Evolutionary conservation across 352 stramenopile genomes (phyloP).

Genomic region (Peronospora farinosa): DNA sequence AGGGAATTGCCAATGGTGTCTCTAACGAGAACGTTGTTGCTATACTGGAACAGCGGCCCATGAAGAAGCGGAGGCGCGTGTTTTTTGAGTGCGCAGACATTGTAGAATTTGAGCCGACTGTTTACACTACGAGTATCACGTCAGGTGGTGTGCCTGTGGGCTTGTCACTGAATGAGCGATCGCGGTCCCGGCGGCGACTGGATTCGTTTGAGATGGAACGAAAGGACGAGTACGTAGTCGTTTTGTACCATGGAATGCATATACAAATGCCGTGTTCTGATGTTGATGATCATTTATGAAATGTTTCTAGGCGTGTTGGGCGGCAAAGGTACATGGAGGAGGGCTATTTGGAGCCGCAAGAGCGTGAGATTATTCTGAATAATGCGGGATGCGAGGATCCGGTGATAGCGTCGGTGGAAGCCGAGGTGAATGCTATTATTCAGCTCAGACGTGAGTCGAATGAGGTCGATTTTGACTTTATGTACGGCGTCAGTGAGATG

Average conservation of each 20-base stretch:
- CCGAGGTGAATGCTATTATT: slow-evolving; percentile 81
- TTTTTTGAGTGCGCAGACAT: slow-evolving; percentile 79
- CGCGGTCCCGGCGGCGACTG: slow-evolving; percentile 59
- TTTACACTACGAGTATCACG: slow-evolving; percentile 77
- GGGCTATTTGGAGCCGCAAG: slow-evolving; percentile 70
- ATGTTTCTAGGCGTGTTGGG: slow-evolving; percentile 37
- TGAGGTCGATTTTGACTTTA: slow-evolving; percentile 74
- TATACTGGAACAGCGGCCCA: slow-evolving; percentile 25
- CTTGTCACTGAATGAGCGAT: slow-evolving; percentile 72
- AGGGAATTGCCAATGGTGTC: slow-evolving; percentile 13
- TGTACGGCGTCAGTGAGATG: slow-evolving; percentile 50
- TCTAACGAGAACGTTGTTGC: slow-evolving; percentile 3
- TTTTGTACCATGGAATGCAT: no score
- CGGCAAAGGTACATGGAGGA: slow-evolving; percentile 85
- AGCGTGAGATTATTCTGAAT: slow-evolving; percentile 69
- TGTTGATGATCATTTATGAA: neutral
- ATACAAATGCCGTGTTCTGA: slow-evolving; percentile 2
- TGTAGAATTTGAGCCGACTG: slow-evolving; percentile 78
- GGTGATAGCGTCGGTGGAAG: slow-evolving; percentile 64
- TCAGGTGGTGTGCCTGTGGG: slow-evolving; percentile 71
- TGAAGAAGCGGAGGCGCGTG: slow-evolving; percentile 62
- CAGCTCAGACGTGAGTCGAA: slow-evolving; percentile 74
- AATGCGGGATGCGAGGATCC: slow-evolving; percentile 70
- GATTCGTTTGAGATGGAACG: slow-evolving; percentile 79
- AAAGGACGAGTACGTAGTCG: slow-evolving; percentile 46